These are phyloP conservation scores for Phytophthora nicotianae DNA, from an alignment of 352 stramenopile species.

Conservation along the genomic window DNA sequence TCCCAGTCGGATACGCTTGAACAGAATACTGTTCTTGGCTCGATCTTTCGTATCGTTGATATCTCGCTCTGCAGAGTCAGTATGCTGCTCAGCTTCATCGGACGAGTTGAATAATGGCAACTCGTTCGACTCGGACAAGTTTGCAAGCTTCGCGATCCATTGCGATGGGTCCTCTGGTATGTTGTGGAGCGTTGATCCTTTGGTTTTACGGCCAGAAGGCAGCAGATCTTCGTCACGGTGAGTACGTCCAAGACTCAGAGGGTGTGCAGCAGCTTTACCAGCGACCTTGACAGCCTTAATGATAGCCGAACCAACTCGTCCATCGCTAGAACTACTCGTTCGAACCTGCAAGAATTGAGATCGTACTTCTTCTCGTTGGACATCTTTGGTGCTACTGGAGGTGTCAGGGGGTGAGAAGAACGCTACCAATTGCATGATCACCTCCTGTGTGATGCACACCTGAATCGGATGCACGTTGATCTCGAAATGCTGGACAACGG, in stretches of 20 bases:
- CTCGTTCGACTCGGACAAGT: conserved; percentile 32
- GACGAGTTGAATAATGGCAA: conserved; percentile 23
- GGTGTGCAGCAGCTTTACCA: conserved; percentile 62
- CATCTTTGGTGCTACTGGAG: conserved; percentile 44
- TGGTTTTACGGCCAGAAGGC: conserved; percentile 17
- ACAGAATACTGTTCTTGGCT: conserved; percentile 64
- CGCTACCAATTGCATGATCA: conserved; percentile 68
- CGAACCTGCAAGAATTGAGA: conserved; percentile 65
- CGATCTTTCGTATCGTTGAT: conserved; percentile 51
- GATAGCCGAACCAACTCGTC: conserved; percentile 53
- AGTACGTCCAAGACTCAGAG: conserved; percentile 44
- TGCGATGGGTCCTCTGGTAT: conserved; percentile 51
- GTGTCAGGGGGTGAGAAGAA: conserved; percentile 56
- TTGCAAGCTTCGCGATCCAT: conserved; percentile 44
- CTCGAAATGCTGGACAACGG: conserved; percentile 83
- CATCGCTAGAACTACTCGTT: conserved; percentile 29
- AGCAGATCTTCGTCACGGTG: conserved; percentile 32
- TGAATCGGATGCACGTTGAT: conserved; percentile 88
- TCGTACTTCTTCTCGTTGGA: conserved; percentile 61
- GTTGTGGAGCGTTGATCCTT: conserved; percentile 25
- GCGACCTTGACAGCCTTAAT: conserved; percentile 67
- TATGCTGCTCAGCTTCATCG: conserved; percentile 16
- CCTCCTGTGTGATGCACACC: conserved; percentile 81
- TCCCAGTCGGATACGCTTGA: conserved; percentile 83
- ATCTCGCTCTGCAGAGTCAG: conserved; percentile 22